Base-by-base conservation (phyloP, 2,329 filamentous ascomycete genomes). In the Albifimbria verrucaria region DNA sequence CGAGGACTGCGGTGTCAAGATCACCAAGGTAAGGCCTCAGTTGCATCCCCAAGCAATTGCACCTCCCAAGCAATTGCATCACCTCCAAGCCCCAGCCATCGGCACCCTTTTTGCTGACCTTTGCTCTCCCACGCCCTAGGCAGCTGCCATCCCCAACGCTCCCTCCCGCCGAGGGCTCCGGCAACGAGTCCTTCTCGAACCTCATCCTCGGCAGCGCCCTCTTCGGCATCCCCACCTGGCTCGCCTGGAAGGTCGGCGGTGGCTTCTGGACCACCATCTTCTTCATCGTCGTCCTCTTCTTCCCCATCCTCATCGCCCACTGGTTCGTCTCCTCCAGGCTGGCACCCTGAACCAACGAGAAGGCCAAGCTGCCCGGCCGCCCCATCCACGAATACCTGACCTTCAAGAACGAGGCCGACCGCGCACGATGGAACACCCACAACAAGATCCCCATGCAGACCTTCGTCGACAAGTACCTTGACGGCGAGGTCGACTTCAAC, bases 391-490 rank as follows among this genome's bases (percentile, higher is more conserved):
- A 92, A 74, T 97, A 97, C 76, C 82, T 93, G 58, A 86, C 79
- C 52, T 92, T 93, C 77, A 88, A 90, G 69, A 78, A 77, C 52
- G 68, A 71, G 3, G 67, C 67, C 39, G 77, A 82, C 59, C 65
- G 75, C 66, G 69, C 70, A 57, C 88, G 85, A 69, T 93, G 90
- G 75, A 79, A 80, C 61, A 89, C 89, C 66, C 80, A 80, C 67
- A 87, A 82, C 74, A 91, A 87, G 74, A 89, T 93, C 55, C 87
- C 90, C 39, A 86, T 93, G 78, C 87, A 93, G 76, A 93, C 89
- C 15, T 97, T 97, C 78, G 86, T 93, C 67, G 92, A 96, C 73
- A 93, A 92, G 83, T 97, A 96, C 79, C 93, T 97, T 71, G 86
- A 90, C 64, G 89, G 90, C 55, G 84, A 93, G 55, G 91, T 96